A percentile compares a stretch with the other conserved stretches of the same genome.
phyloP scores from a whole-genome alignment of 176 grass and related monocot species.

The Pontederia crassipes region DNA sequence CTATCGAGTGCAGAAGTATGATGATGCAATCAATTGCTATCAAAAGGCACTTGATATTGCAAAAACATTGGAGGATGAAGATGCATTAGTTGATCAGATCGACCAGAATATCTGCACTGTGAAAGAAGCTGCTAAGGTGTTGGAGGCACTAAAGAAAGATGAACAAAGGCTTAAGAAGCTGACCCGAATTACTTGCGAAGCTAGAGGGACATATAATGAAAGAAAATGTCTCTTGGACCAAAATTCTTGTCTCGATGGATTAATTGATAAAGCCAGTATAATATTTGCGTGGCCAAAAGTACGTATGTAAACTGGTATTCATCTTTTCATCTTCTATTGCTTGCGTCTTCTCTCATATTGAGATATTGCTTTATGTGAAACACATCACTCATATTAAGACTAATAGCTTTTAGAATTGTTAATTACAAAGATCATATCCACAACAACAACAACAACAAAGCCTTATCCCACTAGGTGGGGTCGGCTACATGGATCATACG shows the following conservation, averaged over 20 bases:
- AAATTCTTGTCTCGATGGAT: constrained; percentile 44
- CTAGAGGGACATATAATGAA: constrained; percentile 49
- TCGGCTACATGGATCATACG: no score
- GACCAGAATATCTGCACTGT: constrained; percentile 61
- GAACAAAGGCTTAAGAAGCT: constrained; percentile 81
- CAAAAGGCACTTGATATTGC: constrained; percentile 46
- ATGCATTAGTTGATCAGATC: constrained; percentile 59
- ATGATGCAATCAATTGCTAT: constrained; percentile 63
- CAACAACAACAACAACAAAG: no score
- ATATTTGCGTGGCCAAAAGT: constrained; percentile 88
- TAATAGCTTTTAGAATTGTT: no score
- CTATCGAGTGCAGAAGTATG: constrained; percentile 48
- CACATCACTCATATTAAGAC: background rate
- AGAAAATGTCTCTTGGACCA: constrained; percentile 77
- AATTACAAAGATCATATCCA: no score
- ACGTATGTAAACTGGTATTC: constrained; percentile 20
- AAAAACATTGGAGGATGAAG: constrained; percentile 63
- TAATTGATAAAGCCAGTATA: constrained; percentile 50
- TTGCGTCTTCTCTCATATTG: background rate
- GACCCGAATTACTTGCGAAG: constrained; percentile 42
- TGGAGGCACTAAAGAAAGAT: constrained; percentile 56
- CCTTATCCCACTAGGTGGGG: no score
- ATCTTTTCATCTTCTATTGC: background rate
- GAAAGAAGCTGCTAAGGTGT: constrained; percentile 44
- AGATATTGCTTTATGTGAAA: background rate